Conservation (phyloP, 2,329 filamentous ascomycete species). For the Neopestalotiopsis clavispora region DNA sequence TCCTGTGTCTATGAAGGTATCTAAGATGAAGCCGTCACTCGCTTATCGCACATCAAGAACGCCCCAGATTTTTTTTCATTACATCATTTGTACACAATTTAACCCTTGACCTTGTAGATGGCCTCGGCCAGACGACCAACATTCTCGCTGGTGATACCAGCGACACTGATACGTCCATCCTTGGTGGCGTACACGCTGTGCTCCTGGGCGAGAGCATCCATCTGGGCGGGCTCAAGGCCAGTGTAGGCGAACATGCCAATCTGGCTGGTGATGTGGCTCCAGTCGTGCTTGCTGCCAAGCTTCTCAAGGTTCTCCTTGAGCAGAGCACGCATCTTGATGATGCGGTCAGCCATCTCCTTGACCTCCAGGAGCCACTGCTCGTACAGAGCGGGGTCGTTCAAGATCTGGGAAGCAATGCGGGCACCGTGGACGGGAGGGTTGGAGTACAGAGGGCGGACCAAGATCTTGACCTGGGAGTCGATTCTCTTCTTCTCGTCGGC, state of each 20-base stretch:
- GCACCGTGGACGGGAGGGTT: slow-evolving; percentile 98
- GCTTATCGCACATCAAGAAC: slow-evolving; percentile 16
- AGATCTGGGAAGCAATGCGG: slow-evolving; percentile 88
- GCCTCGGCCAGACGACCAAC: slow-evolving; percentile 81
- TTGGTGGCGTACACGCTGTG: slow-evolving; percentile 98
- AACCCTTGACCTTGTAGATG: slow-evolving; percentile 83
- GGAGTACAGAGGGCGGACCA: slow-evolving; percentile 95
- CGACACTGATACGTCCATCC: slow-evolving; percentile 85
- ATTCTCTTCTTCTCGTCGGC: slow-evolving; percentile 93
- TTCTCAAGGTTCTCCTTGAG: slow-evolving; percentile 95
- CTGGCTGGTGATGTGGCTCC: slow-evolving; percentile 98
- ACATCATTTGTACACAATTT: slow-evolving; percentile 27
- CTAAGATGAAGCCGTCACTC: slow-evolving; percentile 12
- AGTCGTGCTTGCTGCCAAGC: slow-evolving; percentile 95
- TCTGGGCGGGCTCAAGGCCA: slow-evolving; percentile 86
- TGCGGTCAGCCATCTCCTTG: slow-evolving; percentile 98
- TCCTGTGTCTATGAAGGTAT: slow-evolving; percentile 14
- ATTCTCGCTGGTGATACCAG: slow-evolving; percentile 80
- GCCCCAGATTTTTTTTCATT: slow-evolving; percentile 12
- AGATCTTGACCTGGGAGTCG: slow-evolving; percentile 97
- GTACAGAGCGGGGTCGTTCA: slow-evolving; percentile 84
- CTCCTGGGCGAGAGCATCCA: slow-evolving; percentile 90
- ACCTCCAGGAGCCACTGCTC: slow-evolving; percentile 95
- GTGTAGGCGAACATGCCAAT: slow-evolving; percentile 99
- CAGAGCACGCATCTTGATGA: slow-evolving; percentile 96